Percentiles rank a stretch among this genome's conserved stretches.
Evolutionary conservation across 768 basidiomycete genomes (phyloP).

Genomic region (Tricholoma saponaceum): DNA sequence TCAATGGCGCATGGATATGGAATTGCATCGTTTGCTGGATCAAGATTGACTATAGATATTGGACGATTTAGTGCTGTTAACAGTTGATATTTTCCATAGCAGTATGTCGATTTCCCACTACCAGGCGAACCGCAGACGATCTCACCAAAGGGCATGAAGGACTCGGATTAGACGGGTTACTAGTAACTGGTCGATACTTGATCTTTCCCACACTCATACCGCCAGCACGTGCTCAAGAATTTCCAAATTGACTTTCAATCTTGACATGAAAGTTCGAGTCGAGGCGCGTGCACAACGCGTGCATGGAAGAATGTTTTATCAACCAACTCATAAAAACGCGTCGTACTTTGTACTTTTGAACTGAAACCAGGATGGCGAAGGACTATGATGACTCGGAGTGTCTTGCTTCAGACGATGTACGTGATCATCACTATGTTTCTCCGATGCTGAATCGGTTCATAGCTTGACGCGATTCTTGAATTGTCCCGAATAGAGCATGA

Average conservation of each 20-base stretch:
- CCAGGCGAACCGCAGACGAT: slow-evolving; percentile 84
- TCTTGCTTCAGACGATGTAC: slow-evolving; percentile 30
- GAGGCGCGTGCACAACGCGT: neutral
- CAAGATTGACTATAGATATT: slow-evolving; percentile 89
- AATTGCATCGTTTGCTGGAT: slow-evolving; percentile 88
- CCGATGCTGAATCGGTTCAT: neutral
- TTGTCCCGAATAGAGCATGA: slow-evolving; percentile 18
- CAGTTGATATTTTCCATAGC: slow-evolving; percentile 84
- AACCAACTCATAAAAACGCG: neutral
- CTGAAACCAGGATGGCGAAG: neutral
- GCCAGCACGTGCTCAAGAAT: too few species aligned
- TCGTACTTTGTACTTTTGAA: neutral
- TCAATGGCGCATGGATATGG: slow-evolving; percentile 91
- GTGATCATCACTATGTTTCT: slow-evolving; percentile 4
- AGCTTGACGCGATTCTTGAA: slow-evolving; percentile 22
- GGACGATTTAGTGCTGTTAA: slow-evolving; percentile 84
- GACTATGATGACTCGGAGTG: slow-evolving; percentile 15
- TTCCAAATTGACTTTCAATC: neutral
- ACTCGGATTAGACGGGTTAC: neutral
- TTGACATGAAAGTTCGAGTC: slow-evolving; percentile 4
- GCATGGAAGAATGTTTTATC: neutral
- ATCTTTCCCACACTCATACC: too few species aligned
- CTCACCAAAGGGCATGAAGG: slow-evolving; percentile 80
- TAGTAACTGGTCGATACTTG: too few species aligned
- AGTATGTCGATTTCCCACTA: slow-evolving; percentile 86